These are phyloP conservation scores for Aspergillus flavus DNA, from an alignment of 2,329 filamentous ascomycete genomes.

Conservation along the genomic window DNA sequence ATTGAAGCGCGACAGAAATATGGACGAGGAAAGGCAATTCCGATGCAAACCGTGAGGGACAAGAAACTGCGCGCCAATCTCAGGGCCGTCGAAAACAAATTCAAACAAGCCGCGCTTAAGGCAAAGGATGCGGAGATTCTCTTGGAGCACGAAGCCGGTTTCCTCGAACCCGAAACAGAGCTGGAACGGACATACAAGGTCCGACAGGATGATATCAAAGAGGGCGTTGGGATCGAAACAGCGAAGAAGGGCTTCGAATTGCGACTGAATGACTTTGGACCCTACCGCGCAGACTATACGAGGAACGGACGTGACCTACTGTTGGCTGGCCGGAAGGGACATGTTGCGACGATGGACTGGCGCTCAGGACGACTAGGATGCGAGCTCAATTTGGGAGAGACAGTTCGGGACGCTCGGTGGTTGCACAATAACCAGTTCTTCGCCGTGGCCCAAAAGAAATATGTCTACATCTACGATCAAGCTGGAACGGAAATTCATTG, in stretches of 20 bases:
- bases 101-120: constrained; percentile 75
- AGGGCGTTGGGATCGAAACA: constrained; percentile 75
- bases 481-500: constrained; percentile 91
- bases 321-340: constrained; percentile 85
- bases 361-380: constrained; percentile 86
- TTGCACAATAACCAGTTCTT: constrained; percentile 93
- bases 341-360: constrained; percentile 97
- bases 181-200: constrained; percentile 92
- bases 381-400: constrained; percentile 89
- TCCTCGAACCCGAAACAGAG: constrained; percentile 84
- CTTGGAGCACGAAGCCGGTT: constrained; percentile 81
- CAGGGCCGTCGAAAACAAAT: constrained; percentile 76
- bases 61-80: constrained; percentile 86
- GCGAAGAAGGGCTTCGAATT: constrained; percentile 93
- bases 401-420: constrained; percentile 85
- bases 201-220: constrained; percentile 80
- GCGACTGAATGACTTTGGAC: constrained; percentile 78
- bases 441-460: constrained; percentile 93
- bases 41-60: constrained; percentile 74
- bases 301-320: constrained; percentile 85
- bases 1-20: constrained; percentile 71
- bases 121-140: constrained; percentile 96
- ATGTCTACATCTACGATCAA: constrained; percentile 94
- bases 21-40: constrained; percentile 78
- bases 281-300: constrained; percentile 87